A percentile compares a stretch with the other conserved stretches of the same genome.
These are phyloP conservation scores for Agaricus subrufescens DNA, from an alignment of 768 basidiomycete genomes.

Conservation along the genomic window DNA sequence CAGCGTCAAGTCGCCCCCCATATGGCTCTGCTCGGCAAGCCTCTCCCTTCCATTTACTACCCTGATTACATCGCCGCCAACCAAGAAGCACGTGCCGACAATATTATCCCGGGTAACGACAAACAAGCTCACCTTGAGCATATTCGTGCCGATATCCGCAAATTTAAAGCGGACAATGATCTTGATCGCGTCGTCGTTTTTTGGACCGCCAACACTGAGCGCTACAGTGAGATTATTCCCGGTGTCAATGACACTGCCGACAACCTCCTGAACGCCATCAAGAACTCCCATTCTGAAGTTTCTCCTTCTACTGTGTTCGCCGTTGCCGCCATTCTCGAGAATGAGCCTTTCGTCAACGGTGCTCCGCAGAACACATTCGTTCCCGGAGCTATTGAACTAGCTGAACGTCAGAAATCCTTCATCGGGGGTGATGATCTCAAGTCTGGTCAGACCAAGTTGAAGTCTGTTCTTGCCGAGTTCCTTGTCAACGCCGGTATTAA, in stretches of 20 bases:
- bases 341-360: constrained; percentile 93
- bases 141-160: constrained; percentile 89
- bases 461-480: constrained; percentile 96
- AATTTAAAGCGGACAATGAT: constrained; percentile 78
- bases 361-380: constrained; percentile 99
- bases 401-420: constrained; percentile 85
- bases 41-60: constrained; percentile 94
- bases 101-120: constrained; percentile 78
- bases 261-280: constrained; percentile 78
- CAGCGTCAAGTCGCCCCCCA: constrained; percentile 91
- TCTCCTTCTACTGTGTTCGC: constrained; percentile 96
- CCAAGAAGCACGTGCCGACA: constrained; percentile 94
- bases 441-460: constrained; percentile 96
- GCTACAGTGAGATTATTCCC: constrained; percentile 90
- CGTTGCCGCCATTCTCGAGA: constrained; percentile 92
- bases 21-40: constrained; percentile 75
- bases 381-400: constrained; percentile 89
- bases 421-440: constrained; percentile 98
- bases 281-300: constrained; percentile 85
- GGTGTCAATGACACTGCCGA: constrained; percentile 95
- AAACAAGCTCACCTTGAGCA: constrained; percentile 92
- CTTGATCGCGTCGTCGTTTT: constrained; percentile 91
- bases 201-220: constrained; percentile 99
- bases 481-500: constrained; percentile 98
- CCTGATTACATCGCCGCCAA: constrained; percentile 98